Conservation (phyloP, 1,139 yeast genomes). For the Suhomyces maxii region DNA sequence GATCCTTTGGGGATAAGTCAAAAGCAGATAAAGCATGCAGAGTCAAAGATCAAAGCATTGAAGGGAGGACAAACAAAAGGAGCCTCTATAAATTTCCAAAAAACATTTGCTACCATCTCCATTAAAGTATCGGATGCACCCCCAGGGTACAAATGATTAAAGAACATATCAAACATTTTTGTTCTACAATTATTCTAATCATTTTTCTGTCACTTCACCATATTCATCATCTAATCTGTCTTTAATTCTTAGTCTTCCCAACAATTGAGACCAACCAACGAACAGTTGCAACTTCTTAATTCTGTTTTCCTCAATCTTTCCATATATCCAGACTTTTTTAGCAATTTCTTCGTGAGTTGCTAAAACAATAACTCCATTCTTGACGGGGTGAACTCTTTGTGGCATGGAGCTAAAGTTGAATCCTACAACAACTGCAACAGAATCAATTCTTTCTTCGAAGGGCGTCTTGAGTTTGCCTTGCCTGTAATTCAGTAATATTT, state of each 20-base stretch:
- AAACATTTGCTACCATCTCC: conserved; percentile 15
- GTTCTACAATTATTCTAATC: no score
- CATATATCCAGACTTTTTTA: conserved; percentile 32
- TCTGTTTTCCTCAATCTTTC: conserved; percentile 19
- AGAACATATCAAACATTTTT: not conserved
- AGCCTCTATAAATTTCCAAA: conserved; percentile 23
- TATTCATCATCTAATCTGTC: conserved; percentile 19
- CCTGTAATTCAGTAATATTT: conserved; percentile 18
- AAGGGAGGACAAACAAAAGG: conserved; percentile 31
- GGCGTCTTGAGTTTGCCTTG: conserved; percentile 8
- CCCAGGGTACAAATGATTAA: conserved; percentile 32
- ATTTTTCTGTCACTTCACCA: conserved; percentile 5
- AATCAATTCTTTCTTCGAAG: conserved; percentile 16
- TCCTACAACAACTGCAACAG: conserved; percentile 39
- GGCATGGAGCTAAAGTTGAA: conserved; percentile 27
- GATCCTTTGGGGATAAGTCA: conserved; percentile 19
- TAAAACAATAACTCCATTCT: conserved; percentile 31
- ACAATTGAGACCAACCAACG: conserved; percentile 24
- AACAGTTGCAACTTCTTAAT: conserved; percentile 12
- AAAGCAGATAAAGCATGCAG: conserved; percentile 8
- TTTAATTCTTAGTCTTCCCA: conserved; percentile 24
- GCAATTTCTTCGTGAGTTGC: conserved; percentile 18
- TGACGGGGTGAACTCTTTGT: conserved; percentile 33
- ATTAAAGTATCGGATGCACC: conserved; percentile 34
- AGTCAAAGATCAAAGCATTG: conserved; percentile 12